Base-by-base conservation (phyloP, 2,329 filamentous ascomycete genomes). In the Aspergillus terreus region DNA sequence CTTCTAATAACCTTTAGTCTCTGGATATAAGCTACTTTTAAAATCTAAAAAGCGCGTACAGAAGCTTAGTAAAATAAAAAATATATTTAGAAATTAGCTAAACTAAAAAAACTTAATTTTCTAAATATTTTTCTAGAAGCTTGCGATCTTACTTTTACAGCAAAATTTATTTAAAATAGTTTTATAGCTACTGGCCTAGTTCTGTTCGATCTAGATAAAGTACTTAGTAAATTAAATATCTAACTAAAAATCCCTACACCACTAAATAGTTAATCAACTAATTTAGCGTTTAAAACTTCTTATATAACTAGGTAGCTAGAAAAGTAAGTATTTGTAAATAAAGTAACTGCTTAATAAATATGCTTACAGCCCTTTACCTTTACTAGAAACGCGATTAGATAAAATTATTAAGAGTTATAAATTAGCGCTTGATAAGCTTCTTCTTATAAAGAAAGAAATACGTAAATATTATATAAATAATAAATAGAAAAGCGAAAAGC, bases 61-160 rank as follows among this genome's bases (percentile, higher is more conserved):
- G 36, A 2, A 27, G 14, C 36, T 35, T 49, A n/a, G 9, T 47
- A n/a, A 14, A 52, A 14, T 10, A 25, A 11, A 41, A 40, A 19
- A 19, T 19, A 6, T 11, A 19, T 10, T n/a, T 48, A 21, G 46
- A 25, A 14, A 30, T 48, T 4, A 45, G 40, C 23, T 21, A 52
- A 45, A 52, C 49, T 45, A 19, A 48, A 11, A 11, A 52, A 52
- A 14, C 11, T 52, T 41, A 32, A 52, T 6, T 52, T 52, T 38
- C 23, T 52, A 17, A 21, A 49, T 25, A 33, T 19, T 21, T 52
- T 33, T 41, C 45, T n/a, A 10, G 5, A 30, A 2, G 38, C 45
- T 38, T 12, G 19, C 9, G 23, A n/a, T 10, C 36, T 7, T 14
- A 10, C 14, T 25, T 52, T 45, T 42, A 23, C 9, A 19, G 9